Evolutionary conservation across 257 asterid species (phyloP), one percentile per base, ranked within the genome.

Genomic region (Solanum sparsipilum): DNA sequence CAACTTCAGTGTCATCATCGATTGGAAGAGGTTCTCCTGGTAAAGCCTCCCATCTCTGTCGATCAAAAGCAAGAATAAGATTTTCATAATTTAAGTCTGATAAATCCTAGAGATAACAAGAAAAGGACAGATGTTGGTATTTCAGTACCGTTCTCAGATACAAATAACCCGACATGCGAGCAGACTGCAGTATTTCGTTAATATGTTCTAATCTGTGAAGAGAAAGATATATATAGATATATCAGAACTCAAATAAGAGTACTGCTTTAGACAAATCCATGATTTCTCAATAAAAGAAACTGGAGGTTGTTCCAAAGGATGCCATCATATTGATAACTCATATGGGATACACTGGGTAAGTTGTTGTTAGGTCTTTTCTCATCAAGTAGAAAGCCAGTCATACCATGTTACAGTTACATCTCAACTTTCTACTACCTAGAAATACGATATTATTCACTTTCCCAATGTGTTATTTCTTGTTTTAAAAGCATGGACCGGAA

Each of bases 1-100:
- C 98, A 90, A 96, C 98, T 87, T 96, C 99, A 68, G 92, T 48
- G 70, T 48, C 88, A 87, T 96, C 98, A 89, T 96, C 99, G 2
- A 96, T 87, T 13, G 97, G 95, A 75, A 90, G 98, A 89, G 95
- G 96, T 89, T 96, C 99, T 81, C 99, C 98, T 2, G 99, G 99
- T 88, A 96, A 93, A 85, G 98, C 95, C 78, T 95, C 96, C 99
- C 99, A 96, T 93, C 98, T 94, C 98, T 95, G 78, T 6, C 56
- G 35, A 89, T 29, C 73, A 84, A 74, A 75, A 78, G 15, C 46
- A 56, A 5, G 38, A 52, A 52, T 38, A 34, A 72, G 82, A 31
- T 27, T 65, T 75, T 89, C 58, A 85, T 2, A 56, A 9, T 21
- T 32, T n/a, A 67, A 79, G 31, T 15, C 16, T 9, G 44, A 52